Evolutionary conservation across 345 rosid genomes (phyloP), one percentile per base, ranked within the genome.

Genomic region (Crucihimalaya himalaica): DNA sequence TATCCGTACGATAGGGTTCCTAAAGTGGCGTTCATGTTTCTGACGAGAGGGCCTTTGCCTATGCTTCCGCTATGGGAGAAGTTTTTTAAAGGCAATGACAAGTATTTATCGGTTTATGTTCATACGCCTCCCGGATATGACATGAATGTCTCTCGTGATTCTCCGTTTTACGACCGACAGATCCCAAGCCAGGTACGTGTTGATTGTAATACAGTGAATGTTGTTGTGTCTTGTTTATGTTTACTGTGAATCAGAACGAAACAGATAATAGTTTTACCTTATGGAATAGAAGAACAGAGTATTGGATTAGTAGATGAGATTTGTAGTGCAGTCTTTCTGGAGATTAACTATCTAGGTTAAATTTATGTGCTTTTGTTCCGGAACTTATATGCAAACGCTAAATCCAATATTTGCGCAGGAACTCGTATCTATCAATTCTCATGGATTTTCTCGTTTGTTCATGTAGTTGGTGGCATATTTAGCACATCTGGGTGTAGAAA

Each of bases 41-140:
- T 93, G 74, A 89, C 96, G 9, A 83, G 98, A 83, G 98, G 98
- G 5, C 94, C 92, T 2, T 79, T 93, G 76, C 98, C 98, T 2
- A 53, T 93, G 89, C 66, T 88, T 83, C 96, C 94, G 29, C 45
- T 93, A 25, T 93, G 98, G 98, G 97, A 93, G 86, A 91, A 81
- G 81, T 93, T 93, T 61, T 88, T 93, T 1, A 83, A 66, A 31
- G 93, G 94, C 21, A 91, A 91, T 29, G 84, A 75, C 13, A 81
- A 79, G 70, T 82, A 75, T 47, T 86, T 88, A 50, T 72, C 88
- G 2, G 74, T 93, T 21, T 93, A 93, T 57, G 83, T 93, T 43
- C 98, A 93, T 32, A 80, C 91, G 2, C 86, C 79, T 45, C 87
- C 83, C 0, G 78, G 84, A 11, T 88, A 79, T 16, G 55, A 74